Conservation (phyloP, 2,329 filamentous ascomycete genomes). For the Rutstroemia sp. region DNA sequence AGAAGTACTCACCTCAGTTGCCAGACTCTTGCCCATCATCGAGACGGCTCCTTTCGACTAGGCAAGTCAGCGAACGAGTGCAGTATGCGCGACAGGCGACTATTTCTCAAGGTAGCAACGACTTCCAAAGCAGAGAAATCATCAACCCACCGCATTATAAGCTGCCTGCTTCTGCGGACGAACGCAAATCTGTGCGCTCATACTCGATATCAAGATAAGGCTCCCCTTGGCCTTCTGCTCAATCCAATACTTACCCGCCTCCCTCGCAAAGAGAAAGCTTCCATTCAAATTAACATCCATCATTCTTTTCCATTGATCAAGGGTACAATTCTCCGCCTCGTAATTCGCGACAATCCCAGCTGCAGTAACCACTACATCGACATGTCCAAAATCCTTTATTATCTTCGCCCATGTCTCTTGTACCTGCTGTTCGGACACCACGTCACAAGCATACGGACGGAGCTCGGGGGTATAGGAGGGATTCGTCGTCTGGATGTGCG, state of each 20-base stretch:
- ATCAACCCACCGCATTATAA: constrained; percentile 30
- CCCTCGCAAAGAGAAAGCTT: constrained; percentile 32
- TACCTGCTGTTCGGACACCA: constrained; percentile 32
- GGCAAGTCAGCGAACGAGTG: not conserved
- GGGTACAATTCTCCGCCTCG: constrained; percentile 29
- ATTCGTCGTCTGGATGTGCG: constrained; percentile 21
- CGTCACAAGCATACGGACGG: constrained; percentile 34
- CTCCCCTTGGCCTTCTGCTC: constrained; percentile 25
- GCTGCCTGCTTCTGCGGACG: constrained; percentile 33
- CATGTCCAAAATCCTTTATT: constrained; percentile 30
- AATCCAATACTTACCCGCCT: constrained; percentile 32
- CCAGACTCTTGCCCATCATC: constrained; percentile 51
- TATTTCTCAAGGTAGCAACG: not conserved
- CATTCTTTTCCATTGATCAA: constrained; percentile 31
- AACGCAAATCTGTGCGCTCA: constrained; percentile 29
- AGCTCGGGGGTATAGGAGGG: constrained; percentile 25
- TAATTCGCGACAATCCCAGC: constrained; percentile 34
- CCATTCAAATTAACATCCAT: constrained; percentile 32
- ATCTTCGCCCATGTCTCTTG: constrained; percentile 31
- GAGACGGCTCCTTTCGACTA: constrained; percentile 52
- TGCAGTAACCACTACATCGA: constrained; percentile 35
- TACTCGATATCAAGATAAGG: constrained; percentile 25
- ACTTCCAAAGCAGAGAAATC: not conserved
- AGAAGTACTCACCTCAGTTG: constrained; percentile 33
- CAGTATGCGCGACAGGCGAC: not conserved